Evolutionary conservation across 768 basidiomycete genomes (phyloP).

Genomic region (Asterophora parasitica): DNA sequence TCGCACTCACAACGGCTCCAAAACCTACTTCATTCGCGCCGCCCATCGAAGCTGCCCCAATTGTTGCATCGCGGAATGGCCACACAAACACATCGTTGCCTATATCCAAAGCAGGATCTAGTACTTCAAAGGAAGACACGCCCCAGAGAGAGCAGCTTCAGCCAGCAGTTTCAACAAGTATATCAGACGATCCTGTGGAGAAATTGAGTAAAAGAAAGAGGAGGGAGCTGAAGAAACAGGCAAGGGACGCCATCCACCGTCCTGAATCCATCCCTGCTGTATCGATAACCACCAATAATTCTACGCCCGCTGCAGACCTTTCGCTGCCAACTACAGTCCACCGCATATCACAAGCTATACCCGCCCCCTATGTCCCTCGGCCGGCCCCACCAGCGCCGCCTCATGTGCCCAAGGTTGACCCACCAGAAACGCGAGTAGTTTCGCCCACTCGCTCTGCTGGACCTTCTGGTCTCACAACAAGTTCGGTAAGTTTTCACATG

Average conservation of each 20-base stretch:
- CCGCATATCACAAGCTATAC: background rate
- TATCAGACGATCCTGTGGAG: background rate
- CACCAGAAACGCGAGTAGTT: background rate
- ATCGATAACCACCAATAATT: background rate
- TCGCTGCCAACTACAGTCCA: background rate
- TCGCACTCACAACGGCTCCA: background rate
- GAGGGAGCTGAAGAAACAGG: background rate
- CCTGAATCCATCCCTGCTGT: background rate
- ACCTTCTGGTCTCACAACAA: background rate
- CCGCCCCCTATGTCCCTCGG: background rate
- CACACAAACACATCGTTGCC: background rate
- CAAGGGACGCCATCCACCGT: background rate
- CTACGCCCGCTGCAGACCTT: background rate
- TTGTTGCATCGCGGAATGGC: background rate
- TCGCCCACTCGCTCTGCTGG: background rate
- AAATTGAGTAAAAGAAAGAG: slow-evolving; percentile 5
- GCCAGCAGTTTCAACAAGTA: background rate
- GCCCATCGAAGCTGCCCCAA: background rate
- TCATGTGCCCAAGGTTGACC: background rate
- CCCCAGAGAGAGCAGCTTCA: background rate
- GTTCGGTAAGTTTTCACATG: background rate
- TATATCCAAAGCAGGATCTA: background rate
- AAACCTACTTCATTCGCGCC: background rate
- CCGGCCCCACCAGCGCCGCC: background rate
- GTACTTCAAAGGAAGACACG: background rate